Evolutionary conservation across 108 stramenopile species (phyloP).

Genomic region (Aurantiochytrium sp.): DNA sequence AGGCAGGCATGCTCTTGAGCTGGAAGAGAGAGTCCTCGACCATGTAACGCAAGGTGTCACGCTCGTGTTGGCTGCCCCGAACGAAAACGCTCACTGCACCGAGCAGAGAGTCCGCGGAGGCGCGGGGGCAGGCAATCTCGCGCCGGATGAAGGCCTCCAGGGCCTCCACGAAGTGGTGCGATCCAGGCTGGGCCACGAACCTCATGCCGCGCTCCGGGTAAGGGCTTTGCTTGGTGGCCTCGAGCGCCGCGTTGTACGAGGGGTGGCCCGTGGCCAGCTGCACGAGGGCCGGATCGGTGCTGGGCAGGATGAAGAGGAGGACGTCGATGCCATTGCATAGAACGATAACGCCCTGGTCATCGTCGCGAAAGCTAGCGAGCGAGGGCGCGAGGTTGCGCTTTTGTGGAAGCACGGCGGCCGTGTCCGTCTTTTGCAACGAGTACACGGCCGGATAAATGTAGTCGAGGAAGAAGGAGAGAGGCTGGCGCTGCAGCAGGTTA

Average conservation of each 20-base stretch:
- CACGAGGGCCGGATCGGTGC: neutral
- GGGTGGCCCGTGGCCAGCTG: neutral
- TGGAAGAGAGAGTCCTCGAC: slow-evolving; percentile 2
- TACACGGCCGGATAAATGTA: neutral
- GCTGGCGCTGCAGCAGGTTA: neutral
- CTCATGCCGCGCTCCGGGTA: neutral
- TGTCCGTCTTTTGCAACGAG: neutral
- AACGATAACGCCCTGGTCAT: neutral
- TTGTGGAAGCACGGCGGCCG: neutral
- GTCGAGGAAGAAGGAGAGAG: neutral
- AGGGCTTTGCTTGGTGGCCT: neutral
- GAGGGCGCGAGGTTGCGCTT: neutral
- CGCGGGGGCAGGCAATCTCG: neutral
- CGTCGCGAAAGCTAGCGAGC: neutral
- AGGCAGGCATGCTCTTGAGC: neutral
- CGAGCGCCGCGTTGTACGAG: neutral
- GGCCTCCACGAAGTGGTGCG: neutral
- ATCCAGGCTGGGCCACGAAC: neutral
- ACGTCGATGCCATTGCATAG: neutral
- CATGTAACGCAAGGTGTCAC: neutral
- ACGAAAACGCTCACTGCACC: neutral
- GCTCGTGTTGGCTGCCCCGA: neutral
- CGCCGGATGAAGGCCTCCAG: neutral
- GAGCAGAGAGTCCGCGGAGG: neutral
- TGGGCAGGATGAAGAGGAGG: neutral